A percentile compares a stretch with the other conserved stretches of the same genome.
phyloP scores from a whole-genome alignment of 169 alveolate genomes.

The Eimeria maxima region DNA sequence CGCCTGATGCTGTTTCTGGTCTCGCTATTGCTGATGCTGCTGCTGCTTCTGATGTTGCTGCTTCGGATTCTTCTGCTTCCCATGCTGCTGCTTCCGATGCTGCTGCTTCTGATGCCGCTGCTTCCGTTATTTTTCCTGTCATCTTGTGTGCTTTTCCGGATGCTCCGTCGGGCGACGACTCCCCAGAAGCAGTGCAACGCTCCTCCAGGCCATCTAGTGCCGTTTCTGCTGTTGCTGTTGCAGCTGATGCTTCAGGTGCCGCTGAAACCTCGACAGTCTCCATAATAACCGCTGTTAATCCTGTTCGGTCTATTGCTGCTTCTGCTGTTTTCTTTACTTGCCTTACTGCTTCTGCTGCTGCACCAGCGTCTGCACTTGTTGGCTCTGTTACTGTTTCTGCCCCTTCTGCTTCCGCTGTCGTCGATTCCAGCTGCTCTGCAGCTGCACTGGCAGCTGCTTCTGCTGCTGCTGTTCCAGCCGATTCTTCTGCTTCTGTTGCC shows the following conservation, averaged over 20 bases:
- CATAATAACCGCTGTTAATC: background rate
- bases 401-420: background rate
- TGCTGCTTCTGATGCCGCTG: background rate
- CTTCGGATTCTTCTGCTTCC: slow-evolving; percentile 20
- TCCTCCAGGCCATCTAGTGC: background rate
- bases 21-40: background rate
- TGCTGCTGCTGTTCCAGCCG: too few relatives aligned
- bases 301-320: background rate
- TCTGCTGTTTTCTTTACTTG: background rate
- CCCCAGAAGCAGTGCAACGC: background rate
- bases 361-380: background rate
- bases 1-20: slow-evolving; percentile 11
- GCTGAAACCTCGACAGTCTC: background rate
- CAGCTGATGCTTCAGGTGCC: background rate
- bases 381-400: slow-evolving; percentile 6
- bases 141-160: too few relatives aligned
- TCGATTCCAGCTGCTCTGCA: background rate
- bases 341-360: slow-evolving; percentile 1
- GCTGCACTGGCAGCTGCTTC: background rate
- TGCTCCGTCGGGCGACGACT: too few relatives aligned
- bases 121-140: background rate
- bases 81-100: slow-evolving; percentile 1
- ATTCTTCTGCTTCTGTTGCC: background rate
- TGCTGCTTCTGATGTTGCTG: background rate
- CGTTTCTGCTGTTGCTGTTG: slow-evolving; percentile 9